A percentile compares a stretch with the other conserved stretches of the same genome.
Evolutionary conservation across 2,329 filamentous ascomycete species (phyloP).

Genomic region (Pseudonectria foliicola): DNA sequence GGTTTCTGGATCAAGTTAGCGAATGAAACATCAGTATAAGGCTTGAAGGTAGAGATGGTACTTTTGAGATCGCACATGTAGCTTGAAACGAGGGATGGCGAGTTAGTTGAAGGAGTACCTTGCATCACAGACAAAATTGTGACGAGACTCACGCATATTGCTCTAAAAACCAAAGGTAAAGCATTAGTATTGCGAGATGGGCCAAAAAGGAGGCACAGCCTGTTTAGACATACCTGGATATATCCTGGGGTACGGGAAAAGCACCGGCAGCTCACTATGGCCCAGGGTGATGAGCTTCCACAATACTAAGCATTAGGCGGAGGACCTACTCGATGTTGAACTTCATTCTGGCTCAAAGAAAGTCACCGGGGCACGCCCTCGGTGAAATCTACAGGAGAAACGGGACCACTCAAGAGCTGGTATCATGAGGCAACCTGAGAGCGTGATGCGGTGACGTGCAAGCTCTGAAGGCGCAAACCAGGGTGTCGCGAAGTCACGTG

Average conservation of each 20-base stretch:
- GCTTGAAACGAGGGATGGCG: constrained; percentile 20
- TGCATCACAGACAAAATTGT: background rate
- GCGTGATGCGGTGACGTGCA: constrained; percentile 19
- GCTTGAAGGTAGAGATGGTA: constrained; percentile 17
- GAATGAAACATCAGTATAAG: background rate
- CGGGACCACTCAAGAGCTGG: constrained; percentile 1
- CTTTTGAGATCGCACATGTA: constrained; percentile 54
- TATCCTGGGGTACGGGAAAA: constrained; percentile 53
- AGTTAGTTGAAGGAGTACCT: constrained; percentile 1
- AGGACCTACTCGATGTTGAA: constrained; percentile 43
- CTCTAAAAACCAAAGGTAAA: constrained; percentile 26
- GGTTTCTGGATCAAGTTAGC: constrained; percentile 44
- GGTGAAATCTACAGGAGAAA: constrained; percentile 5
- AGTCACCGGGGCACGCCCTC: constrained; percentile 12
- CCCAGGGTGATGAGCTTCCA: constrained; percentile 12
- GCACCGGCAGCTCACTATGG: constrained; percentile 45
- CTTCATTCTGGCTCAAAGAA: constrained; percentile 34
- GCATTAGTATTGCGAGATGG: constrained; percentile 8
- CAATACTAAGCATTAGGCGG: background rate
- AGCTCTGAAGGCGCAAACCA: constrained; percentile 12
- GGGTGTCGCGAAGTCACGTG: constrained; percentile 27
- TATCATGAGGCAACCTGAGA: constrained; percentile 4
- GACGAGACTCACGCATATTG: constrained; percentile 44
- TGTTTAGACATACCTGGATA: constrained; percentile 41
- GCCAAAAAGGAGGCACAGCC: background rate